Conservation (phyloP, 2,329 filamentous ascomycete species). For the Apiospora kogelbergensis region DNA sequence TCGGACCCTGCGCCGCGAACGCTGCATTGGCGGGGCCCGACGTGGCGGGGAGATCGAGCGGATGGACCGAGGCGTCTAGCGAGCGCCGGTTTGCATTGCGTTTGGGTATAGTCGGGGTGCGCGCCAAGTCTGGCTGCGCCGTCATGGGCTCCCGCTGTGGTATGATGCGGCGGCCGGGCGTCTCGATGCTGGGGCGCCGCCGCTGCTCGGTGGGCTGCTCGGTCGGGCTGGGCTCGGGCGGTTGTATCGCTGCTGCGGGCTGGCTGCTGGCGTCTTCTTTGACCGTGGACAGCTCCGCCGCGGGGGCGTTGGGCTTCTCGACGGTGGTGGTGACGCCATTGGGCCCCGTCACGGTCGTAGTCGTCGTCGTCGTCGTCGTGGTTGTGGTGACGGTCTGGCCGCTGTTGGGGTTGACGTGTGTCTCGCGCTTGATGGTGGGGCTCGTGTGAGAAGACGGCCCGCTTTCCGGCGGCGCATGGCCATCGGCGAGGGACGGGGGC, state of each 20-base stretch:
- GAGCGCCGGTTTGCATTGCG: not conserved
- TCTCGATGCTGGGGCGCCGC: conserved; percentile 13
- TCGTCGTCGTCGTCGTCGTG: conserved; percentile 19
- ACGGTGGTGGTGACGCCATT: conserved; percentile 13
- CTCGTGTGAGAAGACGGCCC: conserved; percentile 15
- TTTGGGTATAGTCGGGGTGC: conserved; percentile 8
- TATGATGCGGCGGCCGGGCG: conserved; percentile 12
- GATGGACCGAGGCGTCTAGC: not conserved
- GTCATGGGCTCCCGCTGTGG: conserved; percentile 12
- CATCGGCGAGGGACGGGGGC: not conserved
- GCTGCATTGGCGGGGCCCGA: not conserved
- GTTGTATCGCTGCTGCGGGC: not conserved
- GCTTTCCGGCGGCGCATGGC: not conserved
- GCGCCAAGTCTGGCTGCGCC: not conserved
- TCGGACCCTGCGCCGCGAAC: not conserved
- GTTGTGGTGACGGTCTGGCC: conserved; percentile 19
- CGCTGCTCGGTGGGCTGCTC: not conserved
- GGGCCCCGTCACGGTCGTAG: conserved; percentile 16
- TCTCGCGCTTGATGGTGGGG: conserved; percentile 17
- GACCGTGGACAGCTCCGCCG: conserved; percentile 2
- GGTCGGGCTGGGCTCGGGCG: not conserved
- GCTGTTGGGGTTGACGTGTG: conserved; percentile 14
- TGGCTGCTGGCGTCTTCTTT: not conserved
- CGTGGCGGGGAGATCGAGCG: not conserved
- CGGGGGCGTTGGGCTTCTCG: not conserved